phyloP scores from a whole-genome alignment of 345 rosid genomes.

The Euphorbia peplus region DNA sequence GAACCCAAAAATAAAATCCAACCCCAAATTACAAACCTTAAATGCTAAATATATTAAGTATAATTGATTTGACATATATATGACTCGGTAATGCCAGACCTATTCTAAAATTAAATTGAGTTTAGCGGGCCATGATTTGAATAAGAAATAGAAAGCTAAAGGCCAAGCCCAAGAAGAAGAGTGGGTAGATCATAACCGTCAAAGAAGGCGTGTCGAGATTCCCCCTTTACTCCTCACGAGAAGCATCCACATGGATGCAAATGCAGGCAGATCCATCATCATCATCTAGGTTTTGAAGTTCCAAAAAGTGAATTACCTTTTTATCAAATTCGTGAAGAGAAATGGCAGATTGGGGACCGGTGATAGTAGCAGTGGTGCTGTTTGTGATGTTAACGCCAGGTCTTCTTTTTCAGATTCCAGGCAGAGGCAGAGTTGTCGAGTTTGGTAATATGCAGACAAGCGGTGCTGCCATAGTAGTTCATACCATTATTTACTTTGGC shows the following conservation, averaged over 20 bases:
- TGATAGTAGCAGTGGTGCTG: constrained; percentile 47
- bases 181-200: background rate
- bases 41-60: no score
- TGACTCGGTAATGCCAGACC: no score
- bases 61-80: no score
- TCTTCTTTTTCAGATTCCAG: constrained; percentile 53
- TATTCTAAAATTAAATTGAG: no score
- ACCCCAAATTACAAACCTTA: no score
- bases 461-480: constrained; percentile 48
- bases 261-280: background rate
- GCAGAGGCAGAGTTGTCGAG: constrained; percentile 40
- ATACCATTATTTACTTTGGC: constrained; percentile 46
- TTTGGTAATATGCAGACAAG: constrained; percentile 59
- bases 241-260: constrained; percentile 10
- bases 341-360: constrained; percentile 64
- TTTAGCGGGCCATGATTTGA: no score
- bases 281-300: background rate
- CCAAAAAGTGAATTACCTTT: background rate
- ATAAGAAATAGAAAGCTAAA: no score
- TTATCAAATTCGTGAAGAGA: background rate
- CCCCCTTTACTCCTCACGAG: constrained; percentile 1
- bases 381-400: constrained; percentile 54
- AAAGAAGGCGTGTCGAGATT: background rate
- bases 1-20: no score
- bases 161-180: background rate